Conservation (phyloP, 1,139 yeast genomes). For the Pneumocystis wakefieldiae region DNA sequence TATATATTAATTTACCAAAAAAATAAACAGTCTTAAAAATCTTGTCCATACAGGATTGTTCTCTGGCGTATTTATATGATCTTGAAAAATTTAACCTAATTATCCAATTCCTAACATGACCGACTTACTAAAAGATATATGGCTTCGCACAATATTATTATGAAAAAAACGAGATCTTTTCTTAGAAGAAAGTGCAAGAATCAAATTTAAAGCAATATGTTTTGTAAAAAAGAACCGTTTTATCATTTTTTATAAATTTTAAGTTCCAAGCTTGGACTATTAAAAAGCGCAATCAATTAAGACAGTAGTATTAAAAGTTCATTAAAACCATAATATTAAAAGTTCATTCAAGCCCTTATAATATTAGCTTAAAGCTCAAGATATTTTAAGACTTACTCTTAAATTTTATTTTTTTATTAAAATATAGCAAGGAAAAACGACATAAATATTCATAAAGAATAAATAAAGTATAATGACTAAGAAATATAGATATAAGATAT, state of each 20-base stretch:
- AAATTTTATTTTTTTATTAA: background rate
- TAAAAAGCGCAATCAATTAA: background rate
- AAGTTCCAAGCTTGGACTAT: background rate
- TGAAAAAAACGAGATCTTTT: background rate
- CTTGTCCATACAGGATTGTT: conserved; percentile 37
- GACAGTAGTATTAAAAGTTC: background rate
- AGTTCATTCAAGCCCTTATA: background rate
- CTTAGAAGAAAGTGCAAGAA: too few relatives aligned
- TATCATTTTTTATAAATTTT: background rate
- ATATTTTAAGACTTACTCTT: background rate
- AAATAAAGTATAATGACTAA: background rate
- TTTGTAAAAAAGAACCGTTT: background rate
- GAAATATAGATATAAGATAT: background rate
- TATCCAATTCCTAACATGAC: background rate
- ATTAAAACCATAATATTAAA: background rate
- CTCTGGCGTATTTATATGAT: conserved; percentile 52
- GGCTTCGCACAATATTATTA: background rate
- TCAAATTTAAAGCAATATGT: background rate
- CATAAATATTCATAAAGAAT: background rate
- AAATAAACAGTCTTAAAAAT: background rate
- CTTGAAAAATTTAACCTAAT: background rate
- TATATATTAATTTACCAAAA: background rate
- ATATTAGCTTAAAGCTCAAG: background rate
- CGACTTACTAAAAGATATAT: background rate
- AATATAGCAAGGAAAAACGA: background rate